Conservation (phyloP, 228 moss, liverwort and hornwort genomes). For the Sphagnum fallax region DNA sequence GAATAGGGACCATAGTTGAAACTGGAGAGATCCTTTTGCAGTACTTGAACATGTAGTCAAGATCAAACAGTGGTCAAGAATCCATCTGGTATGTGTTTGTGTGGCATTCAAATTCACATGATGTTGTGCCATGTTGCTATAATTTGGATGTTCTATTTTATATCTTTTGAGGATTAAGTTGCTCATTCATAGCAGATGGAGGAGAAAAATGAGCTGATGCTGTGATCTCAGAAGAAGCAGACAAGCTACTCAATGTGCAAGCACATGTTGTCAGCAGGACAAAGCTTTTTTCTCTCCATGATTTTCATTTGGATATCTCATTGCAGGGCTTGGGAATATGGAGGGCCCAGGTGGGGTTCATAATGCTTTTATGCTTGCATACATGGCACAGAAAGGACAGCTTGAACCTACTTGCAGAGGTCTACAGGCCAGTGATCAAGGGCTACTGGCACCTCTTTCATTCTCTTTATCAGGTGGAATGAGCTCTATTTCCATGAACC, state of each 20-base stretch:
- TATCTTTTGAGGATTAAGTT: slow-evolving; percentile 6
- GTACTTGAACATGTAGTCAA: no score
- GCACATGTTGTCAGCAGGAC: slow-evolving; percentile 52
- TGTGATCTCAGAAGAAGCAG: slow-evolving; percentile 27
- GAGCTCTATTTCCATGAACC: no score
- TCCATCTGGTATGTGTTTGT: no score
- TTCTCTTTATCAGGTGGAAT: no score
- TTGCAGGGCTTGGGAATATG: slow-evolving; percentile 58
- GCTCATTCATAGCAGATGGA: slow-evolving; percentile 20
- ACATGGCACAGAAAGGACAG: slow-evolving; percentile 81
- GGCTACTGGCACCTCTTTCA: no score
- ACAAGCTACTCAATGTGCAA: slow-evolving; percentile 40
- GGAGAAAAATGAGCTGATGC: slow-evolving; percentile 19
- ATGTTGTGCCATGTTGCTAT: no score
- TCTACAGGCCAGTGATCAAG: slow-evolving; percentile 31
- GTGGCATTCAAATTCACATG: no score
- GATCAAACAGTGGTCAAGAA: no score
- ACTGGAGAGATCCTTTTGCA: no score
- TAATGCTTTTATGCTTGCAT: slow-evolving; percentile 62
- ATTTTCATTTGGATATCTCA: slow-evolving; percentile 72
- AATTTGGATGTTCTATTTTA: no score
- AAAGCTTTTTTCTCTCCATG: slow-evolving; percentile 76
- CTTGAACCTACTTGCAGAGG: slow-evolving; percentile 76
- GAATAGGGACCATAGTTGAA: no score
- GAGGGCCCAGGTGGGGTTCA: slow-evolving; percentile 74